Evolutionary conservation across 2,329 filamentous ascomycete species (phyloP).

Genomic region (Cladosporium cucumerinum): DNA sequence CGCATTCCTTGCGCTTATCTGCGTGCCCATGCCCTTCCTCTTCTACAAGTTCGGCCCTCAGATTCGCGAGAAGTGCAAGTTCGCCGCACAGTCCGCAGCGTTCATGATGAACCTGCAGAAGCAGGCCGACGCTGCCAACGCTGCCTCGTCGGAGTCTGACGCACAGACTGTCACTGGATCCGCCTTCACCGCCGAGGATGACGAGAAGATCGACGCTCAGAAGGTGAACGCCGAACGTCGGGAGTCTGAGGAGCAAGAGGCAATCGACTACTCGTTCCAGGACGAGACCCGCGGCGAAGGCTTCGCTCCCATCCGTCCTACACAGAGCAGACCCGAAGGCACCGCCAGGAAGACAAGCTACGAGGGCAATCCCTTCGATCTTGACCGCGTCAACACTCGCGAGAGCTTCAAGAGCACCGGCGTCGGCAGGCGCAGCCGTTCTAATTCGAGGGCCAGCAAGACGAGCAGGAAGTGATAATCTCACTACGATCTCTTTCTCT

Average conservation of each 20-base stretch:
- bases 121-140: slow-evolving; percentile 23
- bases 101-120: slow-evolving; percentile 52
- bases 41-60: slow-evolving; percentile 68
- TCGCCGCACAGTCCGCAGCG: slow-evolving; percentile 56
- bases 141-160: slow-evolving; percentile 2
- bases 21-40: slow-evolving; percentile 70
- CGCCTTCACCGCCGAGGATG: neutral
- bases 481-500: neutral
- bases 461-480: neutral
- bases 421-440: slow-evolving; percentile 13
- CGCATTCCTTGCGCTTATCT: slow-evolving; percentile 68
- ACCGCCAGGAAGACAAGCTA: slow-evolving; percentile 32
- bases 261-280: slow-evolving; percentile 29
- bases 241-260: slow-evolving; percentile 29
- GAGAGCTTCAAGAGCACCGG: slow-evolving; percentile 39
- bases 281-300: slow-evolving; percentile 19
- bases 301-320: slow-evolving; percentile 25
- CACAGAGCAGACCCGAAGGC: slow-evolving; percentile 24
- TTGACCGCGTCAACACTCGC: slow-evolving; percentile 48
- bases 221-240: slow-evolving; percentile 33
- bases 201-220: slow-evolving; percentile 18
- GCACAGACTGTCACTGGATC: slow-evolving; percentile 13
- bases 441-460: slow-evolving; percentile 15
- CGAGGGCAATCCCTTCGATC: slow-evolving; percentile 46
- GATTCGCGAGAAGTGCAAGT: slow-evolving; percentile 68